Evolutionary conservation across 352 stramenopile genomes (phyloP).

Genomic region (Pythium coloratum): DNA sequence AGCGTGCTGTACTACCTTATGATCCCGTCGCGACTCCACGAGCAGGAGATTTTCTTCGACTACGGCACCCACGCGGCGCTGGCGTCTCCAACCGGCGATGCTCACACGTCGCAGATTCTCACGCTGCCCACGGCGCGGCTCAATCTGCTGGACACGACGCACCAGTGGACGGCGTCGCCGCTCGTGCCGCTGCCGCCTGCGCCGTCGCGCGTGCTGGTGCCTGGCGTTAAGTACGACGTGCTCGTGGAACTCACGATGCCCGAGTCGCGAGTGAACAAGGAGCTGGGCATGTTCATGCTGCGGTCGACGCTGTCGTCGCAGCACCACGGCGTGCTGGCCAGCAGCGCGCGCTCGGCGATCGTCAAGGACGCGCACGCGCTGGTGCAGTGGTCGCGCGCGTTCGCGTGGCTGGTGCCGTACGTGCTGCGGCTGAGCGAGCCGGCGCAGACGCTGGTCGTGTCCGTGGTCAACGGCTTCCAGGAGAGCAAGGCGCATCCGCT

Average conservation of each 20-base stretch:
- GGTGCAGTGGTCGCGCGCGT: constrained; percentile 49
- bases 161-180: constrained; percentile 57
- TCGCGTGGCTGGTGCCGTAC: constrained; percentile 54
- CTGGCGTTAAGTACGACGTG: constrained; percentile 77
- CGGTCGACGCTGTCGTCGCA: constrained; percentile 41
- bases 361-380: constrained; percentile 61
- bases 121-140: constrained; percentile 55
- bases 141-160: constrained; percentile 50
- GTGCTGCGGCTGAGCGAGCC: constrained; percentile 56
- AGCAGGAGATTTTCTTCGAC: constrained; percentile 77
- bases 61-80: constrained; percentile 61
- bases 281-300: constrained; percentile 83
- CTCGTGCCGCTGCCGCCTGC: constrained; percentile 25
- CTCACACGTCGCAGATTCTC: not conserved
- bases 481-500: constrained; percentile 58
- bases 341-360: constrained; percentile 57
- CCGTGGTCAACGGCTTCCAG: constrained; percentile 67
- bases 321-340: constrained; percentile 35
- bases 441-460: constrained; percentile 49
- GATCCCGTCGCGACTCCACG: constrained; percentile 74
- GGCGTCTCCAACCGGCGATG: not conserved
- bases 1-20: constrained; percentile 72
- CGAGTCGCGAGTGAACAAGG: constrained; percentile 57
- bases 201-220: constrained; percentile 43
- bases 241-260: constrained; percentile 72